Evolutionary conservation across 2,329 filamentous ascomycete species (phyloP), one percentile per base, ranked within the genome.

Genomic region (Penicillium sp.): DNA sequence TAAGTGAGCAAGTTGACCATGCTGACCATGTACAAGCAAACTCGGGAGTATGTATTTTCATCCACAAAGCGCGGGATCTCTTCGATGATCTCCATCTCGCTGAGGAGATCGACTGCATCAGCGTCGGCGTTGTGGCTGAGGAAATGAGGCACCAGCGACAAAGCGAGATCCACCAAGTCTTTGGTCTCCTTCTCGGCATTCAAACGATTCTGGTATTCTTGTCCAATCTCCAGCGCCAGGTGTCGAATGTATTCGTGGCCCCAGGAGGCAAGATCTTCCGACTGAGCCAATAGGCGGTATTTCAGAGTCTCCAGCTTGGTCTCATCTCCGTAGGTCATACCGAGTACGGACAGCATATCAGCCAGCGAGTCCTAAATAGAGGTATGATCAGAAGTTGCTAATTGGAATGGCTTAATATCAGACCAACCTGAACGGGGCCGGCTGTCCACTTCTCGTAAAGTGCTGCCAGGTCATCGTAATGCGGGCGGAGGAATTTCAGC

Each of bases 1-100:
- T 95, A 97, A 49, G 94, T 96, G 71, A 99, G 85, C 18, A 99
- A 84, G 69, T 94, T 95, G 62, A 99, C 94, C 89, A 97, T 97
- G 79, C 90, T 95, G 65, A 95, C 90, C 87, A 99, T 96, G 77
- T 99, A 99, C 62, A 99, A 77, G 70, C 94, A 97, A 51, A 96
- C 94, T 67, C 94, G 82, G 47, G 88, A 81, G 71, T 95, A 99
- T 24, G 92, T 97, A 75, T 97, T 87, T 72, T 95, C 88, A 72
- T 99, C 94, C 47, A 99, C 82, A 65, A 92, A 95, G 61, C 90
- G 83, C 51, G 90, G 86, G 42, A 99, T 88, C 67, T 92, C 80
- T 67, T 96, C 90, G 62, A 99, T 97, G 71, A 96, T 96, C 76
- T 99, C 94, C 54, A 99, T 79, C 76, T 99, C 95, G 70, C 91